Percentiles rank a stretch among this genome's conserved stretches.
phyloP scores from a whole-genome alignment of 2,329 filamentous ascomycete genomes.

The Penicillium sp. region DNA sequence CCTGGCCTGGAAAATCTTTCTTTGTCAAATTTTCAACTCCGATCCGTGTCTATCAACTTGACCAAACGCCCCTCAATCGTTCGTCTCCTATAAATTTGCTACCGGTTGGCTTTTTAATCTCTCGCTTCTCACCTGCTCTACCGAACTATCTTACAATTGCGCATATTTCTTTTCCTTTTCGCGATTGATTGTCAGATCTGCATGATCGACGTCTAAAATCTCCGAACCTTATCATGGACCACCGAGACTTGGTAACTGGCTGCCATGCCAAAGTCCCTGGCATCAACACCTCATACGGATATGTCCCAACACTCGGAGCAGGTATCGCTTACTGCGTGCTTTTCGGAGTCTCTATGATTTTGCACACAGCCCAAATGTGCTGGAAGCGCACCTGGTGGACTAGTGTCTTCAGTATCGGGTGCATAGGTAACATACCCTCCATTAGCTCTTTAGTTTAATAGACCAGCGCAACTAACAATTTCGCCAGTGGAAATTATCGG shows the following conservation, averaged over 20 bases:
- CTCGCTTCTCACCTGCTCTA: background rate
- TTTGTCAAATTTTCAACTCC: background rate
- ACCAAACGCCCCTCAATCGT: background rate
- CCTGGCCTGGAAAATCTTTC: background rate
- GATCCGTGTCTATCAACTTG: background rate
- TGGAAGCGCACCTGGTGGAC: slow-evolving; percentile 41
- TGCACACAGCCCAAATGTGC: slow-evolving; percentile 31
- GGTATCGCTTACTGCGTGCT: slow-evolving; percentile 33
- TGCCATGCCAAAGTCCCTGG: slow-evolving; percentile 28
- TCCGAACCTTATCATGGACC: slow-evolving; percentile 8
- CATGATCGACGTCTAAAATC: background rate
- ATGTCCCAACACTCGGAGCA: slow-evolving; percentile 30
- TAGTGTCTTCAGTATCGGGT: slow-evolving; percentile 34
- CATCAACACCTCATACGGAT: slow-evolving; percentile 29
- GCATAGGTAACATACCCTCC: slow-evolving; percentile 24
- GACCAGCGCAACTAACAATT: background rate
- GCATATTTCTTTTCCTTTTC: background rate
- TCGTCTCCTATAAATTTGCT: background rate
- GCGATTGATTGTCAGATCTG: background rate
- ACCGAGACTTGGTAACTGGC: slow-evolving; percentile 12
- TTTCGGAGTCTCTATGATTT: slow-evolving; percentile 35
- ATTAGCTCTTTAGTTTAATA: too few species aligned
- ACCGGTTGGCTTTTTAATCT: background rate
- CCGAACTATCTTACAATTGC: background rate
- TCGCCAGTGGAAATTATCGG: slow-evolving; percentile 25